phyloP scores from a whole-genome alignment of 2,329 filamentous ascomycete genomes.

The Byssochlamys sp. region DNA sequence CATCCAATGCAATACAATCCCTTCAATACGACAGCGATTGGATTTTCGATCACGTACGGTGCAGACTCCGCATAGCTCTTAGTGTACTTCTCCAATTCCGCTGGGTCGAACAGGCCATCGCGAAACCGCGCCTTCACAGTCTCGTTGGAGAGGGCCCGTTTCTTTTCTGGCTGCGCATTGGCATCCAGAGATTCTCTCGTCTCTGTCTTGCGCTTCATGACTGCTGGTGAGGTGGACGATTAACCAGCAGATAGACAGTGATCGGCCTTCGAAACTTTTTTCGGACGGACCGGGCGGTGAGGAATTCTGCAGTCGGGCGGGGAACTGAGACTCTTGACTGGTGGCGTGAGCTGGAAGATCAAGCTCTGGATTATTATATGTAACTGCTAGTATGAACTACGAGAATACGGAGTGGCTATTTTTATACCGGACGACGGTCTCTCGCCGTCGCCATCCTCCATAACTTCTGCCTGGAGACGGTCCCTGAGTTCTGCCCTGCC shows the following conservation, averaged over 20 bases:
- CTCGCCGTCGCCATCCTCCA: neutral
- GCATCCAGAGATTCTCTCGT: conserved; percentile 17
- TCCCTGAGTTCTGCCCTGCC: neutral
- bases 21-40: neutral
- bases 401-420: too few relatives aligned
- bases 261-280: neutral
- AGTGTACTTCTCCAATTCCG: conserved; percentile 34
- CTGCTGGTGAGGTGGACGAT: conserved; percentile 6
- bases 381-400: neutral
- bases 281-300: neutral
- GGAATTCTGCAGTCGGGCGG: neutral
- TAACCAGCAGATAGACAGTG: neutral
- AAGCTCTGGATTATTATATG: neutral
- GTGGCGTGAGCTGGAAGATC: neutral
- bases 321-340: neutral
- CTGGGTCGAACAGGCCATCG: conserved; percentile 33
- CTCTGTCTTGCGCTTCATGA: conserved; percentile 38
- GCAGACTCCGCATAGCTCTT: conserved; percentile 32
- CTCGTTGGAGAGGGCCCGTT: conserved; percentile 30
- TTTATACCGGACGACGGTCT: neutral
- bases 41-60: conserved; percentile 26
- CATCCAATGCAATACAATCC: neutral
- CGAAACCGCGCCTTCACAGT: conserved; percentile 33
- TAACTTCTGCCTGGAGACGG: neutral
- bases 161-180: conserved; percentile 30